Conservation (phyloP, 2,329 filamentous ascomycete species). For the Pyrenochaeta sp. region DNA sequence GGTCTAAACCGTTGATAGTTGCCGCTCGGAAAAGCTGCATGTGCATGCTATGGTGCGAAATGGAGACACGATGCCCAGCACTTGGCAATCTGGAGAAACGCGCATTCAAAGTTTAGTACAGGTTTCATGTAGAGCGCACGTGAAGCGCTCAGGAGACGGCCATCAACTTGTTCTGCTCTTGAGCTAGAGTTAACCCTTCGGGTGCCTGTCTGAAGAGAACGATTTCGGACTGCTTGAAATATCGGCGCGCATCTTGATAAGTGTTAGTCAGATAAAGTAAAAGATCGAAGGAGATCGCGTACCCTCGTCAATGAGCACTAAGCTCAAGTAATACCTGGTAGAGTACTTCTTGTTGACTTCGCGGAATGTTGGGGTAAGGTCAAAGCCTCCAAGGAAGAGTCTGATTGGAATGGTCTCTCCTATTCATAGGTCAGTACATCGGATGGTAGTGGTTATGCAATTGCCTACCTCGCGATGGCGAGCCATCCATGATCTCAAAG, state of each 20-base stretch:
- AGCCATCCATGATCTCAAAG: constrained; percentile 99
- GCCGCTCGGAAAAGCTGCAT: constrained; percentile 2
- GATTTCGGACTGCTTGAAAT: constrained; percentile 99
- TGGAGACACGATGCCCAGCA: constrained; percentile 1
- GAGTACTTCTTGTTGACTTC: constrained; percentile 99
- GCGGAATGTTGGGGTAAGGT: constrained; percentile 95
- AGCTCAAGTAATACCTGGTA: constrained; percentile 93
- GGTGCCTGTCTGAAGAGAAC: constrained; percentile 85
- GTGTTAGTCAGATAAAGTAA: constrained; percentile 13
- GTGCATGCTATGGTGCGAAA: background rate
- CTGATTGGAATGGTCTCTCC: constrained; percentile 94
- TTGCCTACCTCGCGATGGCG: constrained; percentile 83
- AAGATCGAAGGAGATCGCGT: no score
- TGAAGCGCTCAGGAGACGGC: constrained; percentile 48
- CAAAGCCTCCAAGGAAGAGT: constrained; percentile 95
- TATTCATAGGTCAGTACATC: constrained; percentile 42
- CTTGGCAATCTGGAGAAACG: constrained; percentile 7
- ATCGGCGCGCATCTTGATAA: constrained; percentile 83
- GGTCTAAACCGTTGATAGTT: background rate
- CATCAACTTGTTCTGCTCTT: constrained; percentile 56
- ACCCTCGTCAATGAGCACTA: constrained; percentile 96
- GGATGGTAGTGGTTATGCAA: no score
- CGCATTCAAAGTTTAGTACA: background rate
- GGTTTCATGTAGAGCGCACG: no score
- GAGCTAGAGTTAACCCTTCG: constrained; percentile 57